Evolutionary conservation across 352 stramenopile species (phyloP), one percentile per base, ranked within the genome.

Genomic region (Elongisporangium prolatum): DNA sequence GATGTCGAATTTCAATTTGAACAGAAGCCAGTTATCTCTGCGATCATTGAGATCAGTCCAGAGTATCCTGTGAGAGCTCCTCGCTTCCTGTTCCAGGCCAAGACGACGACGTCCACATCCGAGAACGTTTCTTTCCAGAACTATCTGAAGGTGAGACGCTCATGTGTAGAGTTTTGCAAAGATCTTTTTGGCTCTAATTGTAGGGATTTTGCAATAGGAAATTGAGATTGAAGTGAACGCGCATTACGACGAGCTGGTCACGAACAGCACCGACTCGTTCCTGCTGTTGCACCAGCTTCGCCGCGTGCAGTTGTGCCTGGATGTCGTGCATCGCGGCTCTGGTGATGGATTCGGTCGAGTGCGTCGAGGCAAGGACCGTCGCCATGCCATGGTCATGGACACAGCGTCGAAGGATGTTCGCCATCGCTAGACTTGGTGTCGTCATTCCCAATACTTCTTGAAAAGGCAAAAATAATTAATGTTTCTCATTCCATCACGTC

Each of bases 161-260:
- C 10, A 21, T 22, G 5, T 21, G 17, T 16, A 16, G 40, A 3
- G 21, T 8, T 21, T 21, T 44, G 18, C 22, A 17, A 40, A 14
- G 20, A 4, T n/a, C 9, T 56, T 10, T 60, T 22, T 18, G 17
- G 6, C 20, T 24, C n/a, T 40, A 5, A 17, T 20, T 25, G 14
- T 20, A 2, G 16, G 16, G 13, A 2, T 64, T 50, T 17, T 44
- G 14, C 9, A 51, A 10, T 57, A 89, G 84, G 80, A 89, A 50
- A 73, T 93, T 8, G 84, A 89, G 55, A 58, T 88, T n/a, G 84
- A 93, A 48, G 77, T 93, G 50, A 89, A 91, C 58, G 77, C 75
- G 25, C 80, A 76, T 63, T 89, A 86, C 52, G 57, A 83, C 11
- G 84, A 93, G 54, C 70, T 89, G 24, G 60, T 75, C 10, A 65